Conservation (phyloP, 495 filamentous ascomycete genomes). For the Trichoderma erinaceum region DNA sequence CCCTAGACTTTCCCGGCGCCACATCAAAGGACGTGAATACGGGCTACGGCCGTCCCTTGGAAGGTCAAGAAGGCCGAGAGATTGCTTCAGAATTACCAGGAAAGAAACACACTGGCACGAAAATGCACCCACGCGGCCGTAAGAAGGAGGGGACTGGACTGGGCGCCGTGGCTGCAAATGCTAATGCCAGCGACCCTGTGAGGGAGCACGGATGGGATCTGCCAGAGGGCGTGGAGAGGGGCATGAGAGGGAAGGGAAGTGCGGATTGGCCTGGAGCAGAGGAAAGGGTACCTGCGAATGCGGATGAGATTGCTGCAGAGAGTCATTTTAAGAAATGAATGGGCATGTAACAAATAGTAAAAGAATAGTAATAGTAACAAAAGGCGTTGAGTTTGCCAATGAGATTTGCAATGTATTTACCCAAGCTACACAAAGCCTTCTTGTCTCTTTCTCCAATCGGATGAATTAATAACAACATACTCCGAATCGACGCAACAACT, state of each 20-base stretch:
- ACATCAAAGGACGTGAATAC: background rate
- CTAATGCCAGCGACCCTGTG: background rate
- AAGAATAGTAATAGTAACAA: background rate
- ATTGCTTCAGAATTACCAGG: background rate
- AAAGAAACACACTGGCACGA: conserved; percentile 1
- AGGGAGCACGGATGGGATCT: conserved; percentile 3
- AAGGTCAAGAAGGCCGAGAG: background rate
- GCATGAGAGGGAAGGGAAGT: background rate
- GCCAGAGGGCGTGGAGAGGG: conserved; percentile 9
- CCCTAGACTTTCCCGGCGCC: conserved; percentile 7
- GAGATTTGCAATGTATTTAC: background rate
- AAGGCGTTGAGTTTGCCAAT: too few species aligned
- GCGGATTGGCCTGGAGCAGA: background rate
- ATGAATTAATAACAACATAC: background rate
- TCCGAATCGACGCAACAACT: too few species aligned
- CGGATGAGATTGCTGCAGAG: background rate
- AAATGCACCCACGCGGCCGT: background rate
- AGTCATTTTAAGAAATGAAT: background rate
- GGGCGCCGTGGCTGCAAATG: background rate
- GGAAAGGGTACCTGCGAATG: background rate
- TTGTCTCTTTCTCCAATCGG: background rate
- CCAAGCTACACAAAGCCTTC: background rate
- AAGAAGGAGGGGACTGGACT: background rate
- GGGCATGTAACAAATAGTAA: background rate
- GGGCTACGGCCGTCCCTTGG: background rate